Conservation (phyloP, 139 green algal species). For the Auxenochlorella pyrenoidosa region DNA sequence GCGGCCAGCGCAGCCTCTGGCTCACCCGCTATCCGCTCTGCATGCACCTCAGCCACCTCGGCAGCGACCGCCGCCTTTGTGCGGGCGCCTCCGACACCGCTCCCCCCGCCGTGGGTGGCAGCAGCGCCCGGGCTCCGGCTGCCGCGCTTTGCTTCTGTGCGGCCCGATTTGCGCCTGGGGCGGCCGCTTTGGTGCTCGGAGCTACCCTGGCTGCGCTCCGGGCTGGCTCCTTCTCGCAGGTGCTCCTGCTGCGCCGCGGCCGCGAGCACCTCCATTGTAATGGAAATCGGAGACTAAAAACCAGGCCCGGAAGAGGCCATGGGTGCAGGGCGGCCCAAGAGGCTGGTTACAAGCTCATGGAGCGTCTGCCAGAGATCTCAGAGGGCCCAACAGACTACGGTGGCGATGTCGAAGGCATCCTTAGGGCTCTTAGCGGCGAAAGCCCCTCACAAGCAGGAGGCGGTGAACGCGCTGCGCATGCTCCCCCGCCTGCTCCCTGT, state of each 20-base stretch:
- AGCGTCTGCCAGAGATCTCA: no score
- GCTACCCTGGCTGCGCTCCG: neutral
- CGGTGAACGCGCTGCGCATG: no score
- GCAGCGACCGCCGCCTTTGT: neutral
- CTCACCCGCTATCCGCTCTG: neutral
- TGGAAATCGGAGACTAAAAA: neutral
- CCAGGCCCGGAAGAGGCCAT: no score
- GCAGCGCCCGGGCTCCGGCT: neutral
- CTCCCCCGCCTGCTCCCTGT: no score
- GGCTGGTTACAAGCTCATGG: no score
- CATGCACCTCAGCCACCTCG: neutral
- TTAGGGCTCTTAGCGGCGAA: no score
- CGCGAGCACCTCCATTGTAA: conserved; percentile 1
- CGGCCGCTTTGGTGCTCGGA: neutral
- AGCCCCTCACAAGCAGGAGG: no score
- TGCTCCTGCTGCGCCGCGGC: neutral
- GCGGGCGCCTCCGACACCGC: no score
- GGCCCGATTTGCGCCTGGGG: neutral
- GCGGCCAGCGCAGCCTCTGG: neutral
- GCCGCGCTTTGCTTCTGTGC: neutral
- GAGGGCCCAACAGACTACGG: no score
- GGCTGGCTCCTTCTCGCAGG: neutral
- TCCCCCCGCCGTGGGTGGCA: neutral
- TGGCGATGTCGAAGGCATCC: no score
- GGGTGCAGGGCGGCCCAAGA: no score